Evolutionary conservation across 257 asterid genomes (phyloP), one percentile per base, ranked within the genome.

Genomic region (Jacaranda mimosifolia): DNA sequence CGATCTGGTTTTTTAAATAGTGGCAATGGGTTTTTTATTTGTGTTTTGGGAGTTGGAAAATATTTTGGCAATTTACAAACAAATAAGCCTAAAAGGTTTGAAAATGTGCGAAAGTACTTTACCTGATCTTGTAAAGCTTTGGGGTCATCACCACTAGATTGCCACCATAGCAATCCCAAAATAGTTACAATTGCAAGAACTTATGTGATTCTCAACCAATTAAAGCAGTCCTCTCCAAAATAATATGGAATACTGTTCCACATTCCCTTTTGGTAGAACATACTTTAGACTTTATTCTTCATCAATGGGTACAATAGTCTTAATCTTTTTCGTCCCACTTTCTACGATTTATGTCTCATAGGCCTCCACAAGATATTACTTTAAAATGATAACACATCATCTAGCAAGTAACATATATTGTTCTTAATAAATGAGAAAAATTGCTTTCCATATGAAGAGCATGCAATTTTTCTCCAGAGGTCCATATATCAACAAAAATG

Each of bases 131-230:
- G 97, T 48, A 93, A 80, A 59, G 88, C 86, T 14, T 83, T 72
- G 1, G 98, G 90, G 53, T 84, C 80, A 66, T 83, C 64, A 56
- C 88, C 81, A n/a, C 93, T 94, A 11, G 99, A 89, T 69, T 91
- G 92, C 99, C 99, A 96, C 99, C 99, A 96, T 1, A 96, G 83
- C 81, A 96, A 58, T 36, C 98, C 99, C 82, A 91, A 86, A 39
- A 91, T 87, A n/a, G 90, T 75, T n/a, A 97, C 97, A 14, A 97
- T 89, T 9, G 93, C 91, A 58, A 96, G 86, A 66, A 96, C 98
- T 83, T 96, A 98, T 43, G 95, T 88, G 76, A 91, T 84, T 83
- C 94, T 93, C 83, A 96, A 72, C 97, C 97, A 91, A 87, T 97
- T 91, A 73, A 93, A 90, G 68, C 89, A 93, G 92, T 36, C 99